phyloP scores from a whole-genome alignment of 768 basidiomycete species.

The Psilocybe sp. region DNA sequence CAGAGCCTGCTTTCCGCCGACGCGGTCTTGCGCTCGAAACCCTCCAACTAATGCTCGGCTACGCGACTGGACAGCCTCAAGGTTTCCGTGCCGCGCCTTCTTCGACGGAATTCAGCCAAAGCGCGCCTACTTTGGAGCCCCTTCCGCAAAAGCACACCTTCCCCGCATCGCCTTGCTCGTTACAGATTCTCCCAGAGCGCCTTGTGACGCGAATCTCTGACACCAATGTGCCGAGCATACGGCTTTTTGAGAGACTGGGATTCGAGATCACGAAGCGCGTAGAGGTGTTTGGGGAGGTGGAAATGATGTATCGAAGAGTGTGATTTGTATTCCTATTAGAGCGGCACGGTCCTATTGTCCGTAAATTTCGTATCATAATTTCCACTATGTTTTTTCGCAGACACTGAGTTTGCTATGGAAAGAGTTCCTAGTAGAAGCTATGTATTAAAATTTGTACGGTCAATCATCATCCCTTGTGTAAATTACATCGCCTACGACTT shows the following conservation, averaged over 20 bases:
- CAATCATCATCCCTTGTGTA: too few species aligned
- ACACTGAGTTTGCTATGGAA: too few species aligned
- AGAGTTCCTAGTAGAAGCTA: too few species aligned
- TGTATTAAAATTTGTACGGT: too few species aligned
- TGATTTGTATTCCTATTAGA: background rate
- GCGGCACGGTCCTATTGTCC: too few species aligned
- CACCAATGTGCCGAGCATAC: conserved; percentile 65
- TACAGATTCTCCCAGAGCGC: conserved; percentile 39
- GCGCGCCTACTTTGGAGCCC: conserved; percentile 9
- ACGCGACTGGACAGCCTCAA: conserved; percentile 49
- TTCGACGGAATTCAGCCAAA: background rate
- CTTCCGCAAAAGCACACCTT: conserved; percentile 15
- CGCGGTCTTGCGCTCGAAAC: conserved; percentile 64
- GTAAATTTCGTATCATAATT: too few species aligned
- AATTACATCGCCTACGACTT: too few species aligned
- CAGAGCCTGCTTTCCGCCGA: conserved; percentile 68
- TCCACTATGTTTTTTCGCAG: too few species aligned
- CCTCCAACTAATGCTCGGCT: conserved; percentile 64
- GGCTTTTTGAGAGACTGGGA: conserved; percentile 73
- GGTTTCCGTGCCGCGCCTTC: conserved; percentile 17
- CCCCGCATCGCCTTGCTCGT: conserved; percentile 24
- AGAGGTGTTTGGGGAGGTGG: conserved; percentile 79
- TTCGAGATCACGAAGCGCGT: conserved; percentile 67
- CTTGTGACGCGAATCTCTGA: conserved; percentile 74
- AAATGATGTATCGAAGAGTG: conserved; percentile 52